These are phyloP conservation scores for Calamus simplicifolius DNA, from an alignment of 176 grass and related monocot genomes.

Conservation along the genomic window DNA sequence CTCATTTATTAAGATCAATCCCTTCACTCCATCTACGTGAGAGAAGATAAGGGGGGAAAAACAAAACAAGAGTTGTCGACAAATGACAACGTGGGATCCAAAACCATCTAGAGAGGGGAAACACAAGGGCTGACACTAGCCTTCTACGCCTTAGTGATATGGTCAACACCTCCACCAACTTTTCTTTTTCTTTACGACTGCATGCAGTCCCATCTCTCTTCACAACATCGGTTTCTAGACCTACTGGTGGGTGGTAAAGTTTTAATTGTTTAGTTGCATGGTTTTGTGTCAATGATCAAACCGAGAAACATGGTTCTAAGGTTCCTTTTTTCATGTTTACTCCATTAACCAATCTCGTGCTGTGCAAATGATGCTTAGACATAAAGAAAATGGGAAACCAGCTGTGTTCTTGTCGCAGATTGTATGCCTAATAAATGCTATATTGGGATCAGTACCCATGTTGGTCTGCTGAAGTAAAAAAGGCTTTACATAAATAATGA, in stretches of 20 bases:
- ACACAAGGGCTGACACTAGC: too few relatives aligned
- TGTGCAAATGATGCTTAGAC: slow-evolving; percentile 41
- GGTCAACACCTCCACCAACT: too few relatives aligned
- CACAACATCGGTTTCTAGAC: slow-evolving; percentile 26
- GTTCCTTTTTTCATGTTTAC: slow-evolving; percentile 27
- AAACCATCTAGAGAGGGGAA: neutral
- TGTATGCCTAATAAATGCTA: slow-evolving; percentile 34
- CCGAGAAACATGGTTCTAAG: slow-evolving; percentile 14
- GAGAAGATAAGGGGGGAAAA: slow-evolving; percentile 4
- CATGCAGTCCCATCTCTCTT: too few relatives aligned
- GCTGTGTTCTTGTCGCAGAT: slow-evolving; percentile 28
- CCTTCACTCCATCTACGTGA: slow-evolving; percentile 40
- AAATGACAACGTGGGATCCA: slow-evolving; percentile 31
- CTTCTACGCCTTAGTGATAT: too few relatives aligned
- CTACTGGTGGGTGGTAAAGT: slow-evolving; percentile 4
- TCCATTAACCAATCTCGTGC: slow-evolving; percentile 41
- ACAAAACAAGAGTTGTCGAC: too few relatives aligned
- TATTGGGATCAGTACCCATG: slow-evolving; percentile 29
- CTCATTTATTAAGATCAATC: slow-evolving; percentile 14
- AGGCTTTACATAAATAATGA: neutral
- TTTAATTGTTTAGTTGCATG: slow-evolving; percentile 4
- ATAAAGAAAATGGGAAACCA: slow-evolving; percentile 43
- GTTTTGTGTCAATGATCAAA: neutral
- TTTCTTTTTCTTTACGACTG: too few relatives aligned
- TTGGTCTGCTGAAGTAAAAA: slow-evolving; percentile 13